Evolutionary conservation across 1,284 basidiomycete genomes (phyloP).

Genomic region (Nidula niveotomentosa): DNA sequence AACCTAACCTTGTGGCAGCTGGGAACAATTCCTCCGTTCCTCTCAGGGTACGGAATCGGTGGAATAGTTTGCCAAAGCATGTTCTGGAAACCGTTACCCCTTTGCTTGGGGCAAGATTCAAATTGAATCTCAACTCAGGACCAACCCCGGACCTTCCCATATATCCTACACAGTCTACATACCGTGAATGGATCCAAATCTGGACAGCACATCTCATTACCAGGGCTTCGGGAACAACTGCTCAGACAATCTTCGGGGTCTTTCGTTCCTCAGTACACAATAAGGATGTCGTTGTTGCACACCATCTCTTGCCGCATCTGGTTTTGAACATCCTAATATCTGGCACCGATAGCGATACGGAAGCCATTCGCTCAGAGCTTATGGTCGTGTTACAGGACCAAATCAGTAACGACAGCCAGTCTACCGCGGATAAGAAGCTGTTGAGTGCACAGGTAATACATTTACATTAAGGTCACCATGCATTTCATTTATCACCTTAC

Average conservation of each 20-base stretch:
- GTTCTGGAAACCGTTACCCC: slow-evolving; percentile 89
- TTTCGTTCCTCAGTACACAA: slow-evolving; percentile 82
- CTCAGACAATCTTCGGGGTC: slow-evolving; percentile 74
- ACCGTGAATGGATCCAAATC: slow-evolving; percentile 94
- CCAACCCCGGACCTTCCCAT: slow-evolving; percentile 63
- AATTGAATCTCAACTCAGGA: slow-evolving; percentile 36
- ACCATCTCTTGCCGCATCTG: slow-evolving; percentile 90
- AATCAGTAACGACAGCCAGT: slow-evolving; percentile 59
- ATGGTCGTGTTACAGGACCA: slow-evolving; percentile 87
- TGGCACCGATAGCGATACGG: slow-evolving; percentile 60
- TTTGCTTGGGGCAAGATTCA: slow-evolving; percentile 78
- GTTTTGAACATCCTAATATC: slow-evolving; percentile 87
- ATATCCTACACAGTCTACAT: slow-evolving; percentile 77
- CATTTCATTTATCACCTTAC: not conserved
- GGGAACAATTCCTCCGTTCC: slow-evolving; percentile 54
- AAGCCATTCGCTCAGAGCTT: slow-evolving; percentile 78
- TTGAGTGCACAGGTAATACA: slow-evolving; percentile 84
- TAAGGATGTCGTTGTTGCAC: slow-evolving; percentile 91
- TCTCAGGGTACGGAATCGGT: slow-evolving; percentile 68
- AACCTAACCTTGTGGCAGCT: slow-evolving; percentile 61
- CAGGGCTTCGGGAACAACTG: slow-evolving; percentile 54
- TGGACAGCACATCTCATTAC: slow-evolving; percentile 91
- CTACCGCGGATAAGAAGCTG: slow-evolving; percentile 75
- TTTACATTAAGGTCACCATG: not conserved
- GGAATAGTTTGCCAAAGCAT: slow-evolving; percentile 80